Base-by-base conservation (phyloP, 805 yeast genomes). In the Cyberlindnera mycetangii region DNA sequence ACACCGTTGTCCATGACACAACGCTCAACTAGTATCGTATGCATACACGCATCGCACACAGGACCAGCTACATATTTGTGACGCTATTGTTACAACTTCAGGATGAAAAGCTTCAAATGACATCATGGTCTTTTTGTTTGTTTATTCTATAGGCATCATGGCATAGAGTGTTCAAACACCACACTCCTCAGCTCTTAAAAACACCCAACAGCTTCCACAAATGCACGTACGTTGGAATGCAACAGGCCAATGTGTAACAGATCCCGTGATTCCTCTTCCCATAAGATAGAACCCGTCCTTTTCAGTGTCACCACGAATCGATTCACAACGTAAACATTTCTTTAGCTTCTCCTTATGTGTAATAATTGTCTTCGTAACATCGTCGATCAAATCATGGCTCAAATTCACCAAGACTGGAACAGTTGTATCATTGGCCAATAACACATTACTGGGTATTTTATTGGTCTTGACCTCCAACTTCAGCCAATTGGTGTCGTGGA, bases 181-280 rank as follows among this genome's bases (percentile, higher is more conserved):
- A 32, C 44, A 44, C 20, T 48, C 52, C 14, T 45, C 49, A 3
- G 44, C 36, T 28, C 52, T 39, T 12, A 70, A 35, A 49, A 74
- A 74, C 2, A 79, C 79, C 92, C 92, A 85, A 4, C 81, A 73
- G 31, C 87, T 85, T 0, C 93, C 93, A 62, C 95, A 86, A 28
- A 85, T 67, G 63, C 95, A 86, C 20, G 78, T 78, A 49, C 89
- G 69, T 53, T 83, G 89, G 59, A 79, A 82, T 1, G 83, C 81
- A 66, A 79, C 69, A 1, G 84, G 75, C 85, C 88, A 76, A 37
- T 52, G 59, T n/a, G 53, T 51, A 3, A 52, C 44, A 62, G 56
- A 9, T 68, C 50, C 47, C 1, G 53, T 42, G 3, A 40, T 20
- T 0, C 47, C 52, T 11, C 43, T 39, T 5, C 54, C 50, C 39